Evolutionary conservation across 2,329 filamentous ascomycete genomes (phyloP).

Genomic region (Aspergillus costaricaensis): DNA sequence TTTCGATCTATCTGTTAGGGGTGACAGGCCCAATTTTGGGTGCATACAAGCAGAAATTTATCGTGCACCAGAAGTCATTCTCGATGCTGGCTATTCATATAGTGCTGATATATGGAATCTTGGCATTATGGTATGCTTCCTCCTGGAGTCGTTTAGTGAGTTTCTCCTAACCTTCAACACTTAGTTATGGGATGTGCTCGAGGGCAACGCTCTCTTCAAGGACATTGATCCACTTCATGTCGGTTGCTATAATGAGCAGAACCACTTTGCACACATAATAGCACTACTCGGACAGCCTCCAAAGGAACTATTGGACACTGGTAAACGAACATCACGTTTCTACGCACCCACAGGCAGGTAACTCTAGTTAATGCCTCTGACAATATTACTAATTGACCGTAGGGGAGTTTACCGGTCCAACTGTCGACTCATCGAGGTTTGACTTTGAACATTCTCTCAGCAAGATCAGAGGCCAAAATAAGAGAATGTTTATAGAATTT

Average conservation of each 20-base stretch:
- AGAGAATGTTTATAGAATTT: conserved; percentile 34
- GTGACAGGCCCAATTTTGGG: too few relatives aligned
- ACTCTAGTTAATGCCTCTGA: background rate
- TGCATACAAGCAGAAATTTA: too few relatives aligned
- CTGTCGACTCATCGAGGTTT: background rate
- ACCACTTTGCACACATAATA: conserved; percentile 17
- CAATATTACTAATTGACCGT: background rate
- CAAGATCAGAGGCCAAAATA: conserved; percentile 30
- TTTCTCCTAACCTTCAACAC: too few relatives aligned
- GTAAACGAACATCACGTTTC: background rate
- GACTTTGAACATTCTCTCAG: conserved; percentile 19
- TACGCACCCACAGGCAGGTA: background rate
- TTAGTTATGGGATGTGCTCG: conserved; percentile 34
- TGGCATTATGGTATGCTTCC: too few relatives aligned
- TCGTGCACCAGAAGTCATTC: too few relatives aligned
- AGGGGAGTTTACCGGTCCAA: background rate
- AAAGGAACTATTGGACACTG: background rate
- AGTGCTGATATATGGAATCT: too few relatives aligned
- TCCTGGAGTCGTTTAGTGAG: too few relatives aligned
- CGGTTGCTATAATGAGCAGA: conserved; percentile 28
- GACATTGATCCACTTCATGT: conserved; percentile 23
- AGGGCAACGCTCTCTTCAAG: conserved; percentile 31
- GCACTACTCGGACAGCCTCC: background rate
- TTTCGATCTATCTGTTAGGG: too few relatives aligned
- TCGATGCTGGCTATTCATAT: too few relatives aligned